phyloP scores from a whole-genome alignment of 1,284 basidiomycete genomes.

The Sporisorium sorghi region DNA sequence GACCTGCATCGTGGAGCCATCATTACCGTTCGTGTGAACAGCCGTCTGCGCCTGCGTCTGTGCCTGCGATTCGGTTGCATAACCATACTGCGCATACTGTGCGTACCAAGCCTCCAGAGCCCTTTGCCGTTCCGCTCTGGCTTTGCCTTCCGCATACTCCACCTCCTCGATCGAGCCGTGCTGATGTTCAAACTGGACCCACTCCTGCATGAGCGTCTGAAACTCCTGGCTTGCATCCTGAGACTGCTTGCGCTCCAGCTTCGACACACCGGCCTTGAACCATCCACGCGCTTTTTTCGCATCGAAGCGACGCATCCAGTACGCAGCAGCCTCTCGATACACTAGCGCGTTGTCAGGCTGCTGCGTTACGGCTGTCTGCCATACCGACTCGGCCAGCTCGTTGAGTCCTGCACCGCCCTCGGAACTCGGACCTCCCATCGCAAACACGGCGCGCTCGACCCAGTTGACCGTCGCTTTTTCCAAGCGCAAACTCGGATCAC shows the following conservation, averaged over 20 bases:
- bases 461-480: conserved; percentile 57
- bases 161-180: conserved; percentile 80
- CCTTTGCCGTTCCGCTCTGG: conserved; percentile 72
- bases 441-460: conserved; percentile 52
- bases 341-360: conserved; percentile 52
- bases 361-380: conserved; percentile 51
- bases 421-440: conserved; percentile 40
- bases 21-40: conserved; percentile 6
- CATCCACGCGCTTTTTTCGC: conserved; percentile 52
- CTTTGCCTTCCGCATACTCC: conserved; percentile 73
- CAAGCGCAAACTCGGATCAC: conserved; percentile 38
- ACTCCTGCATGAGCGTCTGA: conserved; percentile 86
- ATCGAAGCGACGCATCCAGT: conserved; percentile 51
- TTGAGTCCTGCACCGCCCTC: conserved; percentile 51
- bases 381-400: conserved; percentile 58
- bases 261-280: conserved; percentile 48
- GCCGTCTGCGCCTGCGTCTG: not conserved
- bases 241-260: conserved; percentile 28
- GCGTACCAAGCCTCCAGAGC: conserved; percentile 71
- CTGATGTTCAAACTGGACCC: conserved; percentile 84
- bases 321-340: conserved; percentile 53
- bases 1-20: conserved; percentile 21
- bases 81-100: conserved; percentile 70
- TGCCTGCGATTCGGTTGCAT: conserved; percentile 72
- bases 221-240: conserved; percentile 18